Percentiles rank a stretch among this genome's conserved stretches.
Conservation (phyloP, 306 rosid species). For the Quercus engelmannii region DNA sequence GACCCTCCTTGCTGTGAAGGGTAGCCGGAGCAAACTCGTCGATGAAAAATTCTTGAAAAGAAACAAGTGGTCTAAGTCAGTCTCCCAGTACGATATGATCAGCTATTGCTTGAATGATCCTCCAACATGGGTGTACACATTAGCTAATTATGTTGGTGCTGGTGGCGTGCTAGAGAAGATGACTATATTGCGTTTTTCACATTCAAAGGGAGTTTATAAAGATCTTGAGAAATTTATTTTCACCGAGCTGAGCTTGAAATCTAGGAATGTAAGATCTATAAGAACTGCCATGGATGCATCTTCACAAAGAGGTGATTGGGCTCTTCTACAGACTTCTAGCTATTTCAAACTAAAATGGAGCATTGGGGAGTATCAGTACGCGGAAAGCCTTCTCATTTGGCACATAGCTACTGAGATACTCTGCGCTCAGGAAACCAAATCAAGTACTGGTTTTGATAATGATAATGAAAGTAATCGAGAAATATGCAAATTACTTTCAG, state of each 20-base stretch:
- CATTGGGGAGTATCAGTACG: constrained; percentile 14
- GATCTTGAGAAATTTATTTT: constrained; percentile 1
- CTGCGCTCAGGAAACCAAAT: background rate
- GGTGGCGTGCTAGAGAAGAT: background rate
- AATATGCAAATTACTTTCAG: background rate
- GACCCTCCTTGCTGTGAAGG: background rate
- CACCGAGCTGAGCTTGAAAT: constrained; percentile 8
- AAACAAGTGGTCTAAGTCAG: constrained; percentile 12
- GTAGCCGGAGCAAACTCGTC: background rate
- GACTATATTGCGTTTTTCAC: background rate
- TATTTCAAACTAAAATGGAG: constrained; percentile 1
- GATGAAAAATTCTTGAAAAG: background rate
- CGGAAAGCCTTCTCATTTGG: constrained; percentile 32
- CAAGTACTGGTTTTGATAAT: accelerated
- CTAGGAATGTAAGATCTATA: background rate
- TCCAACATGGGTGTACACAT: background rate
- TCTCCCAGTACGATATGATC: constrained; percentile 24
- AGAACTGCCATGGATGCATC: background rate
- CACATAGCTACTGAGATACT: constrained; percentile 30
- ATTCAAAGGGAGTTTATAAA: background rate
- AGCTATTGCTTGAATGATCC: constrained; percentile 5
- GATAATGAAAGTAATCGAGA: background rate
- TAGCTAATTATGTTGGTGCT: background rate
- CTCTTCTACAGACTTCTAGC: constrained; percentile 1
- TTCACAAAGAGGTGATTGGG: constrained; percentile 26